Conservation (phyloP, 2,329 filamentous ascomycete genomes). For the Colletotrichum tropicale region DNA sequence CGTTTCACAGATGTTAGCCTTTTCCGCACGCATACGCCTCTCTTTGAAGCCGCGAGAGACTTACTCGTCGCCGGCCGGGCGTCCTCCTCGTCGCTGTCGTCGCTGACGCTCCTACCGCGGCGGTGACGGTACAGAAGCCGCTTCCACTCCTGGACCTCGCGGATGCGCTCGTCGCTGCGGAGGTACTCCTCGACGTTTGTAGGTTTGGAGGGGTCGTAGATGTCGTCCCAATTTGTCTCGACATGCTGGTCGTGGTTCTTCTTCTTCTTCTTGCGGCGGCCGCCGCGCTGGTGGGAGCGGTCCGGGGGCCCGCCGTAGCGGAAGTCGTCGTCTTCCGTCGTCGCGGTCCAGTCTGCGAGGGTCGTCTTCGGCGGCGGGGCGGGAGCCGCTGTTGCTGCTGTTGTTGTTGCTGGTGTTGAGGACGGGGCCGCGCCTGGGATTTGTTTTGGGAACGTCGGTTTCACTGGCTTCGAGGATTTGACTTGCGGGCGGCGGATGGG, state of each 20-base stretch:
- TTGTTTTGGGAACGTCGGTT: slow-evolving; percentile 60
- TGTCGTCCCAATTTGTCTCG: slow-evolving; percentile 86
- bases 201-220: slow-evolving; percentile 84
- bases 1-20: slow-evolving; percentile 23
- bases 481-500: slow-evolving; percentile 79
- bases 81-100: slow-evolving; percentile 46
- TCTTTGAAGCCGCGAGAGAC: slow-evolving; percentile 4
- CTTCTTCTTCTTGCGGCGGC: slow-evolving; percentile 79
- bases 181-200: slow-evolving; percentile 87
- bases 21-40: not conserved
- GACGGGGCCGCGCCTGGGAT: slow-evolving; percentile 29
- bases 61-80: slow-evolving; percentile 26
- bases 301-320: slow-evolving; percentile 56
- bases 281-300: slow-evolving; percentile 76
- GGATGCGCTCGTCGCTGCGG: slow-evolving; percentile 81
- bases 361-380: slow-evolving; percentile 64
- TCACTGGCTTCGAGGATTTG: slow-evolving; percentile 63
- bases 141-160: slow-evolving; percentile 86
- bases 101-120: slow-evolving; percentile 45
- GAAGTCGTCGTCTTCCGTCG: slow-evolving; percentile 81
- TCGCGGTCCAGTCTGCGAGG: slow-evolving; percentile 80
- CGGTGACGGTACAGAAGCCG: slow-evolving; percentile 77
- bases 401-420: slow-evolving; percentile 27
- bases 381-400: slow-evolving; percentile 33
- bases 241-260: slow-evolving; percentile 60